Evolutionary conservation across 192 early-diverging fungal species (phyloP).

Genomic region (Anaeromyces robustus): DNA sequence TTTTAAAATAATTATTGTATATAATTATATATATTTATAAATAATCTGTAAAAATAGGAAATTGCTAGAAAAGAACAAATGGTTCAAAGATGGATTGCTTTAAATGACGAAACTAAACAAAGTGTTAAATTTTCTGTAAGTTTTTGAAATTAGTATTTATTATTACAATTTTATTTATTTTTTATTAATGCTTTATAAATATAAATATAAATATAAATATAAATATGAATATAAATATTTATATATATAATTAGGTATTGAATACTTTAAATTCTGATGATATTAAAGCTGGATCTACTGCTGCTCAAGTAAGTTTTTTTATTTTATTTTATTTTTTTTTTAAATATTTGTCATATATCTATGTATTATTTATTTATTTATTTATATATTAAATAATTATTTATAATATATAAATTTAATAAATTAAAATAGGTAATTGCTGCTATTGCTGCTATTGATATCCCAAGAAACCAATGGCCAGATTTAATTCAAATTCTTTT

Average conservation of each 20-base stretch:
- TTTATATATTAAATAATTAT: neutral
- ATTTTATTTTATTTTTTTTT: neutral
- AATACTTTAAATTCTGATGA: conserved; percentile 32
- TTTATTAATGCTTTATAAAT: too few species aligned
- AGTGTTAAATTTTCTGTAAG: neutral
- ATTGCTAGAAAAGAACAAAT: conserved; percentile 2
- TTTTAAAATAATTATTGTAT: neutral
- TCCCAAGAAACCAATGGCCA: conserved; percentile 72
- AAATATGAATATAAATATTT: too few species aligned
- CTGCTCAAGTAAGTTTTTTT: conserved; percentile 43
- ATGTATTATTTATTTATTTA: neutral
- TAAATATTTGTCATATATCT: neutral
- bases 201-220: too few species aligned
- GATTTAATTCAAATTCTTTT: conserved; percentile 72
- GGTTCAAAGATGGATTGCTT: conserved; percentile 5
- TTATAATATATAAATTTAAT: conserved; percentile 1
- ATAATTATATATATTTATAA: neutral
- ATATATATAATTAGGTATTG: neutral
- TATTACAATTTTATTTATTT: too few species aligned
- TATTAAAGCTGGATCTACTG: conserved; percentile 36
- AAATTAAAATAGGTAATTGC: conserved; percentile 47
- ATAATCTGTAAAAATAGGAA: conserved; percentile 17
- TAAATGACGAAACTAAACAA: conserved; percentile 1
- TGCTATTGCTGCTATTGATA: conserved; percentile 84
- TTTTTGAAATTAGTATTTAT: neutral